These are phyloP conservation scores for Yarrowia phangngaensis DNA, from an alignment of 805 yeast genomes.

Conservation along the genomic window DNA sequence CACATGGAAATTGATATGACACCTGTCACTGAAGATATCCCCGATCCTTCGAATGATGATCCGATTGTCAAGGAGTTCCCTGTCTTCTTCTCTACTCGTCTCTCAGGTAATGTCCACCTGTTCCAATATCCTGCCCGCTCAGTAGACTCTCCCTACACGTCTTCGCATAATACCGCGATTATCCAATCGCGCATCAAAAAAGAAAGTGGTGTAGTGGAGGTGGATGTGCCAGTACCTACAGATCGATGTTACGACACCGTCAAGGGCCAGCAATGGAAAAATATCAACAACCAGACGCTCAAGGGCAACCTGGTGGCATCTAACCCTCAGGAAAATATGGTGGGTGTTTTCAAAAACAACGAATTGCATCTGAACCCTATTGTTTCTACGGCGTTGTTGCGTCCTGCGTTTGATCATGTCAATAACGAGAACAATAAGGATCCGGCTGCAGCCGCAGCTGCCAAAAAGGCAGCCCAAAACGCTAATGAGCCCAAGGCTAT, in stretches of 20 bases:
- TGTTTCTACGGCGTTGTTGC: slow-evolving; percentile 64
- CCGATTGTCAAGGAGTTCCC: slow-evolving; percentile 63
- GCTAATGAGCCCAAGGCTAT: slow-evolving; percentile 56
- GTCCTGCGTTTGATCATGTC: slow-evolving; percentile 77
- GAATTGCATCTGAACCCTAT: slow-evolving; percentile 61
- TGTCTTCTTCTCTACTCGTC: slow-evolving; percentile 43
- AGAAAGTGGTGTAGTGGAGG: slow-evolving; percentile 60
- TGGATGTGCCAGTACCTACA: slow-evolving; percentile 72
- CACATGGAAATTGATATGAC: slow-evolving; percentile 12
- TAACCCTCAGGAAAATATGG: slow-evolving; percentile 37
- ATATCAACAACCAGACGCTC: slow-evolving; percentile 56
- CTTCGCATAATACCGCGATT: slow-evolving; percentile 41
- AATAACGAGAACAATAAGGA: slow-evolving; percentile 52
- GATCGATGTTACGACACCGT: slow-evolving; percentile 60
- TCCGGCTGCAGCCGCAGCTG: slow-evolving; percentile 40
- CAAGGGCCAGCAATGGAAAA: slow-evolving; percentile 63
- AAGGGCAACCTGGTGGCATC: slow-evolving; percentile 58
- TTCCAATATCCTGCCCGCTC: slow-evolving; percentile 64
- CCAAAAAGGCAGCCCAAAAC: slow-evolving; percentile 41
- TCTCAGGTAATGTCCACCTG: slow-evolving; percentile 41
- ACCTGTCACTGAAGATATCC: background rate
- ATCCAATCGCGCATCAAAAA: slow-evolving; percentile 56
- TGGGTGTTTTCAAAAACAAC: slow-evolving; percentile 45
- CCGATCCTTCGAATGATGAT: slow-evolving; percentile 43
- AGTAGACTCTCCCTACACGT: slow-evolving; percentile 42